A percentile compares a stretch with the other conserved stretches of the same genome.
Conservation (phyloP, 2,329 filamentous ascomycete species). For the Dothideomycetes sp. region DNA sequence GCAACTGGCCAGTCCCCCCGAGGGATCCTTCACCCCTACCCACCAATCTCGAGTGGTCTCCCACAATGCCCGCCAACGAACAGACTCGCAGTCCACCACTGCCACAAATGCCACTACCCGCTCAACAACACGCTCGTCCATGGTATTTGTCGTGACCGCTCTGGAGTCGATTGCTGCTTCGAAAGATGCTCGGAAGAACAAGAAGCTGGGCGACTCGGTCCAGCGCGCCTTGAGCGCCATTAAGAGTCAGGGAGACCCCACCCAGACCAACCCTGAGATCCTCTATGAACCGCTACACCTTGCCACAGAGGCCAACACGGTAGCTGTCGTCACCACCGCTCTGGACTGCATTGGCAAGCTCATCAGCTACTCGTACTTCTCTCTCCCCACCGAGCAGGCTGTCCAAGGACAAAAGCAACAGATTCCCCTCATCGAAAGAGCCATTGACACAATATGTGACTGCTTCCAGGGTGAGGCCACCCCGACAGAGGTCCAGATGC, state of each 20-base stretch:
- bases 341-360: constrained; percentile 98
- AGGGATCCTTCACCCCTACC: not conserved
- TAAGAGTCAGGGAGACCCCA: constrained; percentile 63
- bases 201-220: constrained; percentile 70
- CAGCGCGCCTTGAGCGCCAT: constrained; percentile 76
- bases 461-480: constrained; percentile 97
- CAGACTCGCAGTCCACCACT: constrained; percentile 51
- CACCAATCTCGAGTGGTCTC: not conserved
- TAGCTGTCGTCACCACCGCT: constrained; percentile 76
- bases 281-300: constrained; percentile 86
- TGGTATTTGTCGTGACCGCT: constrained; percentile 90
- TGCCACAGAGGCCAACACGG: constrained; percentile 76
- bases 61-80: constrained; percentile 32
- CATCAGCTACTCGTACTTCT: constrained; percentile 98
- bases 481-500: constrained; percentile 80
- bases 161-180: constrained; percentile 84
- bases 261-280: constrained; percentile 78
- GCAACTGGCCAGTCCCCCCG: not conserved
- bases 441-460: constrained; percentile 98
- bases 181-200: constrained; percentile 81
- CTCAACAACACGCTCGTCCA: constrained; percentile 65
- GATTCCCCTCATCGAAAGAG: constrained; percentile 82
- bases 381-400: constrained; percentile 46
- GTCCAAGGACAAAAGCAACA: constrained; percentile 12
- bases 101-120: constrained; percentile 35